Conservation (phyloP, 148 eudicot genomes). For the Spergularia bocconei region DNA sequence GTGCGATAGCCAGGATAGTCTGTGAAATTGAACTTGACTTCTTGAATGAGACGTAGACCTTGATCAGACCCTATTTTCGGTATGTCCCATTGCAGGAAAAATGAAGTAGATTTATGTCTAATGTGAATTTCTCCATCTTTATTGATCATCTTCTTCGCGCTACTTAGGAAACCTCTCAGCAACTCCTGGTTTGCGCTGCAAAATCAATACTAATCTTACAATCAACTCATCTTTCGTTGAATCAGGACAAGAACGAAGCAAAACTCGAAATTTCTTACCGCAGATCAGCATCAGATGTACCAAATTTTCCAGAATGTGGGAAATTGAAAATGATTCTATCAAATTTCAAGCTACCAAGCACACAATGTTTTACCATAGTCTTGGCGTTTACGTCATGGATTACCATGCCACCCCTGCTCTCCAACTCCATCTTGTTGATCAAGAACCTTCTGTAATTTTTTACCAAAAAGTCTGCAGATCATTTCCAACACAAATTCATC, state of each 20-base stretch:
- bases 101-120: slow-evolving; percentile 19
- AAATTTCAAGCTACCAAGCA: neutral
- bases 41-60: slow-evolving; percentile 16
- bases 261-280: slow-evolving; percentile 5
- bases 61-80: slow-evolving; percentile 11
- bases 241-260: too few species aligned
- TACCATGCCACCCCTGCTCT: slow-evolving; percentile 14
- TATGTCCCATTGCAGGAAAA: slow-evolving; percentile 25
- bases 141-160: slow-evolving; percentile 25
- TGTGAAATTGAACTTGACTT: neutral
- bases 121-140: slow-evolving; percentile 31
- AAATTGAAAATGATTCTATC: slow-evolving; percentile 31
- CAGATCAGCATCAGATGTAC: neutral
- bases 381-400: slow-evolving; percentile 27
- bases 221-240: too few species aligned
- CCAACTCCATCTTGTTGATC: slow-evolving; percentile 2
- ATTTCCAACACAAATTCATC: too few species aligned
- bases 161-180: slow-evolving; percentile 23
- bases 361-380: slow-evolving; percentile 13
- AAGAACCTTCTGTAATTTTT: slow-evolving; percentile 2
- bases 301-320: slow-evolving; percentile 16
- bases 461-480: slow-evolving; percentile 11
- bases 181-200: slow-evolving; percentile 23
- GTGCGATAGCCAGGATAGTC: slow-evolving; percentile 26
- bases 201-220: neutral